Percentiles rank a stretch among this genome's conserved stretches.
These are phyloP conservation scores for Plasmodium falciparum DNA, from an alignment of 169 alveolate genomes.

Conservation along the genomic window DNA sequence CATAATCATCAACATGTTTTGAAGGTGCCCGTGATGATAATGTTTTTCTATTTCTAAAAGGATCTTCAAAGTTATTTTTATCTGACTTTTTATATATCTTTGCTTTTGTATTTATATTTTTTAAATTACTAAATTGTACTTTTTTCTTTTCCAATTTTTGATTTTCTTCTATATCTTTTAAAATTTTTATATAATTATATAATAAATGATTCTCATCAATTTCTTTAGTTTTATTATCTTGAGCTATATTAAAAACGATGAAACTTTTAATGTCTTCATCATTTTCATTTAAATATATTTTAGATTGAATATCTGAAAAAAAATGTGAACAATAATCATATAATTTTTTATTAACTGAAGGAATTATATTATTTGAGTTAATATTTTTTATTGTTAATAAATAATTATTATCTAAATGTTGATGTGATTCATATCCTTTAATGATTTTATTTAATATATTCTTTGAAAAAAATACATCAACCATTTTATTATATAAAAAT, in stretches of 20 bases:
- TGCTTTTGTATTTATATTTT: constrained; percentile 22
- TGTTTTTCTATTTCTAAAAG: constrained; percentile 76
- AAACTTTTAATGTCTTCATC: constrained; percentile 58
- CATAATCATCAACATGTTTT: constrained; percentile 84
- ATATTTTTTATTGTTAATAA: constrained; percentile 50
- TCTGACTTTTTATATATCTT: constrained; percentile 76
- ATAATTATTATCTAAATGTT: constrained; percentile 69
- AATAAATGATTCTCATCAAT: constrained; percentile 67
- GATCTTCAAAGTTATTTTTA: constrained; percentile 76
- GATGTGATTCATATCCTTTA: constrained; percentile 61
- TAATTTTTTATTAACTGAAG: constrained; percentile 48
- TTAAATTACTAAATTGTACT: constrained; percentile 12
- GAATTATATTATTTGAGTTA: constrained; percentile 32
- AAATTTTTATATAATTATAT: constrained; percentile 57
- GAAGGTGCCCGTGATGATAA: constrained; percentile 84
- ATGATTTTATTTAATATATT: constrained; percentile 20
- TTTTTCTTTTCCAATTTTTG: constrained; percentile 53
- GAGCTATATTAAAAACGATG: constrained; percentile 43
- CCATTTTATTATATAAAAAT: constrained; percentile 32
- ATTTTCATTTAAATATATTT: constrained; percentile 66
- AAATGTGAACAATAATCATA: constrained; percentile 73
- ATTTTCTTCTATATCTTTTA: constrained; percentile 48
- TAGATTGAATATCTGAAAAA: constrained; percentile 66
- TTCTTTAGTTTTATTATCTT: constrained; percentile 64
- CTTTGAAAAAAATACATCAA: constrained; percentile 28